phyloP scores from a whole-genome alignment of 1,139 yeast genomes.

The Pneumocystis oryctolagi region DNA sequence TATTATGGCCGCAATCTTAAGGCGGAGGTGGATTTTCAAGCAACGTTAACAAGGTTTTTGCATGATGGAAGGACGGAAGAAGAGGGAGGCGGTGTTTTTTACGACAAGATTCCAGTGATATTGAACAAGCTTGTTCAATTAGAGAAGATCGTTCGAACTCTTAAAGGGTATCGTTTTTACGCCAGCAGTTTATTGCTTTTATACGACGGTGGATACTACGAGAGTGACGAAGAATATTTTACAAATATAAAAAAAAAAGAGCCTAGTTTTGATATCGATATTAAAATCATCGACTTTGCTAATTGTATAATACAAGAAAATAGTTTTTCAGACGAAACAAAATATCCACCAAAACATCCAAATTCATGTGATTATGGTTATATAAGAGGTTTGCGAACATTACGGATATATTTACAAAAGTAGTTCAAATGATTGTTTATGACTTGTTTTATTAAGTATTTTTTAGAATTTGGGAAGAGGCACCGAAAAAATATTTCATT shows the following conservation, averaged over 20 bases:
- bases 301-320: constrained; percentile 73
- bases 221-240: constrained; percentile 14
- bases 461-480: constrained; percentile 3
- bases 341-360: constrained; percentile 53
- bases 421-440: background rate
- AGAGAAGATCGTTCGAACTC: constrained; percentile 36
- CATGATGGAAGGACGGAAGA: constrained; percentile 52
- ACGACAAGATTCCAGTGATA: constrained; percentile 54
- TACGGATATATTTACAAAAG: constrained; percentile 41
- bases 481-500: background rate
- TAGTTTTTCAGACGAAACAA: constrained; percentile 29
- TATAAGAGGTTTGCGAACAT: constrained; percentile 58
- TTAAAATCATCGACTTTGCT: constrained; percentile 87
- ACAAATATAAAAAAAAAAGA: constrained; percentile 3
- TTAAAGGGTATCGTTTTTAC: constrained; percentile 75
- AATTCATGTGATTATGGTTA: constrained; percentile 65
- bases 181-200: constrained; percentile 79
- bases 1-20: constrained; percentile 74
- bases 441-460: background rate
- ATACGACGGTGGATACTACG: constrained; percentile 53
- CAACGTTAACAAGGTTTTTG: constrained; percentile 57
- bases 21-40: constrained; percentile 63
- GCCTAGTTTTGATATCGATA: constrained; percentile 27
- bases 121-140: constrained; percentile 47
- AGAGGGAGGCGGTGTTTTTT: constrained; percentile 32